phyloP scores from a whole-genome alignment of 1,284 basidiomycete species.

The Pseudozyma hubeiensis region DNA sequence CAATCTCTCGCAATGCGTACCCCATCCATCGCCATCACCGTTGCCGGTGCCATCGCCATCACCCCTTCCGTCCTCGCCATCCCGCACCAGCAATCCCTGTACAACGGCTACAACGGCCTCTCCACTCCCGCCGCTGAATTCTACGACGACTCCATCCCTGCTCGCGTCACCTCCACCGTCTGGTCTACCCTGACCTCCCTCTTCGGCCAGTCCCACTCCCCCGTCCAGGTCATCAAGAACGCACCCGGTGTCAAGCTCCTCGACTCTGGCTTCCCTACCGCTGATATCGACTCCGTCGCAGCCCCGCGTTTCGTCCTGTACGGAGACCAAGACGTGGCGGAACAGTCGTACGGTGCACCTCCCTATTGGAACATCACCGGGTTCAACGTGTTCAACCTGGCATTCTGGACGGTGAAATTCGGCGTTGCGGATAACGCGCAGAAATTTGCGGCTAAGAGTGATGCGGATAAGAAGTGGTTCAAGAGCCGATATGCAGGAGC shows the following conservation, averaged over 20 bases:
- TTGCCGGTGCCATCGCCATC: conserved; percentile 23
- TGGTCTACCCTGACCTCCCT: conserved; percentile 34
- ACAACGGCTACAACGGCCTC: conserved; percentile 45
- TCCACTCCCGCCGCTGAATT: conserved; percentile 22
- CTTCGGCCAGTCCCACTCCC: conserved; percentile 26
- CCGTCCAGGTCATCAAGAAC: conserved; percentile 30
- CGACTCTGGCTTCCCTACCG: conserved; percentile 43
- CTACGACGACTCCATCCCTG: conserved; percentile 50
- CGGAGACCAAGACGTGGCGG: conserved; percentile 40
- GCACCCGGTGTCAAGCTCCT: conserved; percentile 35
- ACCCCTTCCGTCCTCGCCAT: conserved; percentile 19
- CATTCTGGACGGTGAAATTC: conserved; percentile 70
- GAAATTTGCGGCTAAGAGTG: conserved; percentile 48
- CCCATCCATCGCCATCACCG: conserved; percentile 21
- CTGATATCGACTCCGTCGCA: conserved; percentile 36
- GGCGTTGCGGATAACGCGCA: conserved; percentile 67
- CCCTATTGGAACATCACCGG: conserved; percentile 48
- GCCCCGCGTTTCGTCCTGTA: conserved; percentile 47
- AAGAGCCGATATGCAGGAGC: conserved; percentile 70
- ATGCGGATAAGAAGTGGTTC: conserved; percentile 52
- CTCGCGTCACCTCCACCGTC: conserved; percentile 28
- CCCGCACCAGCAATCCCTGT: conserved; percentile 41
- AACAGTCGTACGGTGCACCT: conserved; percentile 44
- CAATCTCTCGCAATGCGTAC: conserved; percentile 10
- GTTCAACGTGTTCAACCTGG: conserved; percentile 71